Evolutionary conservation across 2,329 filamentous ascomycete species (phyloP).

Genomic region (Diaporthe australafricana): DNA sequence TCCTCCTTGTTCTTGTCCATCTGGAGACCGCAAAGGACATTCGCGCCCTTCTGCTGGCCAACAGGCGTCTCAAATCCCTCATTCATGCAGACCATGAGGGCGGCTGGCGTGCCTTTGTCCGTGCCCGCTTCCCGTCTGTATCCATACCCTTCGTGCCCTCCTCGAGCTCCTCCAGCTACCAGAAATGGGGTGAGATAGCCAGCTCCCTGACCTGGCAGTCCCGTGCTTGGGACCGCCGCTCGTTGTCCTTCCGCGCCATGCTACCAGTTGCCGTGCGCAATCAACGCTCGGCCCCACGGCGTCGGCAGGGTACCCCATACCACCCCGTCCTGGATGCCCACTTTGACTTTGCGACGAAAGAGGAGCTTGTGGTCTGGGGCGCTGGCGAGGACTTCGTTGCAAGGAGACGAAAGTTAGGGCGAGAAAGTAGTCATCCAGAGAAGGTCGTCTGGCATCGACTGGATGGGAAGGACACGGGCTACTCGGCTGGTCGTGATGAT

Average conservation of each 20-base stretch:
- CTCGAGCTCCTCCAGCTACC: conserved; percentile 27
- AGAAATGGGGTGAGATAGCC: conserved; percentile 54
- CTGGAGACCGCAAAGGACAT: conserved; percentile 62
- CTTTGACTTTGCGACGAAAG: conserved; percentile 47
- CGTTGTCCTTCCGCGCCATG: conserved; percentile 52
- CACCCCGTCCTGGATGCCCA: conserved; percentile 61
- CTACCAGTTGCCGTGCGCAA: conserved; percentile 42
- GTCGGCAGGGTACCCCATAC: conserved; percentile 53
- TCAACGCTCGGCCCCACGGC: conserved; percentile 26
- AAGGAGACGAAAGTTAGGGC: conserved; percentile 48
- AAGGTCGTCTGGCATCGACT: conserved; percentile 50
- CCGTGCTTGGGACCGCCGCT: conserved; percentile 64
- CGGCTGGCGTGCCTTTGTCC: conserved; percentile 64
- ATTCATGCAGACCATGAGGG: conserved; percentile 46
- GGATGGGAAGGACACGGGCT: conserved; percentile 53
- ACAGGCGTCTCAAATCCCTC: conserved; percentile 52
- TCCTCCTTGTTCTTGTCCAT: conserved; percentile 60
- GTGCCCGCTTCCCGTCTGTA: conserved; percentile 56
- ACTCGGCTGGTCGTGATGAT: conserved; percentile 59
- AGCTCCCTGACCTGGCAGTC: conserved; percentile 61
- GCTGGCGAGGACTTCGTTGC: conserved; percentile 63
- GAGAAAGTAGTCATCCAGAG: conserved; percentile 33
- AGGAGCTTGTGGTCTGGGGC: conserved; percentile 63
- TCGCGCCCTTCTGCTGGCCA: conserved; percentile 54
- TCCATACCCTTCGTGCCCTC: conserved; percentile 43